A percentile compares a stretch with the other conserved stretches of the same genome.
These are phyloP conservation scores for Monosporascus sp. DNA, from an alignment of 2,329 filamentous ascomycete species.

Conservation along the genomic window DNA sequence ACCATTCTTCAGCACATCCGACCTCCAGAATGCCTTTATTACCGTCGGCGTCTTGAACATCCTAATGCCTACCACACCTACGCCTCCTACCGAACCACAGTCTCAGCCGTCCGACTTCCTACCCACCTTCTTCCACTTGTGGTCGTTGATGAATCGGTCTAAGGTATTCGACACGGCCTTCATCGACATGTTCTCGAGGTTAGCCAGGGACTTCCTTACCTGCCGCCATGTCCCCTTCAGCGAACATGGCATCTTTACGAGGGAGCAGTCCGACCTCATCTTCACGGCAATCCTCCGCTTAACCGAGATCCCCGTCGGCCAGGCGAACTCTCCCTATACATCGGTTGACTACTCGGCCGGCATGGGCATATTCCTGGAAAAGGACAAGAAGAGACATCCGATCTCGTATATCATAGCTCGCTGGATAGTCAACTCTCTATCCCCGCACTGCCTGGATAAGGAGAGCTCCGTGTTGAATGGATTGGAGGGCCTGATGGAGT, in stretches of 20 bases:
- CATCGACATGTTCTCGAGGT: constrained; percentile 81
- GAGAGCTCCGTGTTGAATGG: constrained; percentile 75
- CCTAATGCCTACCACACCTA: constrained; percentile 77
- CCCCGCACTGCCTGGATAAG: constrained; percentile 72
- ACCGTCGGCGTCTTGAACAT: constrained; percentile 84
- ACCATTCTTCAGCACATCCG: constrained; percentile 88
- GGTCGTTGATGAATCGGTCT: constrained; percentile 88
- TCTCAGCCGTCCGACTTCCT: constrained; percentile 86
- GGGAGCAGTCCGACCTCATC: constrained; percentile 84
- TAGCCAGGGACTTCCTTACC: constrained; percentile 76
- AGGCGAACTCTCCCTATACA: constrained; percentile 89
- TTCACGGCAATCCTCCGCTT: constrained; percentile 87
- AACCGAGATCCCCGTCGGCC: constrained; percentile 92
- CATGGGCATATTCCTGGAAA: constrained; percentile 78
- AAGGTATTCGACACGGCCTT: constrained; percentile 82
- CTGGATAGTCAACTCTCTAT: constrained; percentile 90
- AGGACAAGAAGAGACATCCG: constrained; percentile 90
- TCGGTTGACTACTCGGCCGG: constrained; percentile 79
- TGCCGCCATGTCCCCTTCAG: constrained; percentile 73
- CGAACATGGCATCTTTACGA: constrained; percentile 84
- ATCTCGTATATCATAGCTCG: constrained; percentile 86
- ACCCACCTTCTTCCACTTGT: constrained; percentile 92
- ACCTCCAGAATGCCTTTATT: constrained; percentile 86
- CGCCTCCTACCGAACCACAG: constrained; percentile 63
- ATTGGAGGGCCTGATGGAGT: constrained; percentile 87